Base-by-base conservation (phyloP, 2,329 filamentous ascomycete genomes). In the Microascus cirrosus region DNA sequence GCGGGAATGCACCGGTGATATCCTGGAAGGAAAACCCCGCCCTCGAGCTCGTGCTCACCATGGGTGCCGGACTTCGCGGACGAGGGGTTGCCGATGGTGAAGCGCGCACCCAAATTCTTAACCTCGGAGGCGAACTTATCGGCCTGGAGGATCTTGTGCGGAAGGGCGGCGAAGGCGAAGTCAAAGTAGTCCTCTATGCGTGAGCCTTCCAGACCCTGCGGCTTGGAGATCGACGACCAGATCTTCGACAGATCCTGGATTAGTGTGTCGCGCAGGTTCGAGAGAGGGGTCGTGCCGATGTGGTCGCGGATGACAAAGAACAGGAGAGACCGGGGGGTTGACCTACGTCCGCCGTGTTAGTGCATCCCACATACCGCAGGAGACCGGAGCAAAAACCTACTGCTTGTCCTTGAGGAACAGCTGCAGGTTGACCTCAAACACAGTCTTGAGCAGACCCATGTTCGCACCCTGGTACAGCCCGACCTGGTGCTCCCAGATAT, bases 291-390 rank as follows among this genome's bases (percentile, higher is more conserved):
- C 54, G 84, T 90, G 63, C 94, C 94, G 62, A 97, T 83, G 71
- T 96, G 93, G 70, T 99, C 94, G 71, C 94, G 91, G 67, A 99
- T 96, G 64, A 99, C 94, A 76, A 99, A 99, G 78, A 99, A 97
- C 39, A 99, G 81, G 55, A 99, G 84, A 13, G 93, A 97, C 62
- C 92, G 84, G 34, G 93, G 90, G 34, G 86, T 91, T 20, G 89
- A 91, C 65, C 89, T 94, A 64, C 48, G 22, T 1, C 7, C 45
- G 34, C 11, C 34, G 42, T 54, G 13, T n/a, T 50, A 50, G 45
- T 22, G 7, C 11, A 50, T 20, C 20, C 36, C 20, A 20, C 22
- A 24, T 24, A 50, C 45, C 20, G 8, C 10, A 24, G 45, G 45
- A 50, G n/a, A 24, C 8, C 8, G 3, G 45, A 11, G 45, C 3